Evolutionary conservation across 163 green algal species (phyloP).

Genomic region (Scenedesmus sp.): DNA sequence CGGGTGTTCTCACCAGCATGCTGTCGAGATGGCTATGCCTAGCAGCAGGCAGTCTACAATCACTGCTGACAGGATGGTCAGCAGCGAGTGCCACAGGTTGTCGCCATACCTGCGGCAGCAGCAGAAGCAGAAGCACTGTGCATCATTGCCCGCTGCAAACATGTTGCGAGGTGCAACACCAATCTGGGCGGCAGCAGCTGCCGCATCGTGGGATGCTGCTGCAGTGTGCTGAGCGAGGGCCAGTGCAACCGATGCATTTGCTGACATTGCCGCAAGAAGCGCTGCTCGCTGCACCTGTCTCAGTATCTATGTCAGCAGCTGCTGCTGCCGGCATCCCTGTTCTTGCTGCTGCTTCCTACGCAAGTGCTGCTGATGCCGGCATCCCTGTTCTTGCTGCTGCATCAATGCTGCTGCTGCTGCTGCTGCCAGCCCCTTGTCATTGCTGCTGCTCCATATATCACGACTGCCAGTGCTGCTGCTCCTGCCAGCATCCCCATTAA

Average conservation of each 20-base stretch:
- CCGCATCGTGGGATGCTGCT: neutral
- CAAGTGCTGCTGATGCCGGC: too few relatives aligned
- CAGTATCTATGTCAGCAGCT: slow-evolving; percentile 74
- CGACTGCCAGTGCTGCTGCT: neutral
- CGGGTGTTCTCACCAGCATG: slow-evolving; percentile 79
- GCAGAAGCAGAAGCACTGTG: neutral
- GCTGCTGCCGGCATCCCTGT: neutral
- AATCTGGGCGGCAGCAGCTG: neutral
- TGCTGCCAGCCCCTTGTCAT: neutral
- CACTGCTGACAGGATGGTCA: slow-evolving; percentile 84
- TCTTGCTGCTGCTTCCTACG: too few relatives aligned
- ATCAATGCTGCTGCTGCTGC: slow-evolving; percentile 72
- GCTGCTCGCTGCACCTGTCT: slow-evolving; percentile 67
- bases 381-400: too few relatives aligned
- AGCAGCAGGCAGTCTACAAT: slow-evolving; percentile 88
- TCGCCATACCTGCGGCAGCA: slow-evolving; percentile 83
- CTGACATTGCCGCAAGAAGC: neutral
- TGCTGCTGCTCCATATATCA: neutral
- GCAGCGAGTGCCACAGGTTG: slow-evolving; percentile 73
- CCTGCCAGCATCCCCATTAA: too few relatives aligned
- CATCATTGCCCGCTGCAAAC: neutral
- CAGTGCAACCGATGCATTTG: neutral
- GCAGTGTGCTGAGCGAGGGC: neutral
- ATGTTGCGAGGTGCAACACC: neutral
- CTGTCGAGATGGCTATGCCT: slow-evolving; percentile 80